Evolutionary conservation across 108 stramenopile genomes (phyloP), one percentile per base, ranked within the genome.

Genomic region (Fragilaria radians): DNA sequence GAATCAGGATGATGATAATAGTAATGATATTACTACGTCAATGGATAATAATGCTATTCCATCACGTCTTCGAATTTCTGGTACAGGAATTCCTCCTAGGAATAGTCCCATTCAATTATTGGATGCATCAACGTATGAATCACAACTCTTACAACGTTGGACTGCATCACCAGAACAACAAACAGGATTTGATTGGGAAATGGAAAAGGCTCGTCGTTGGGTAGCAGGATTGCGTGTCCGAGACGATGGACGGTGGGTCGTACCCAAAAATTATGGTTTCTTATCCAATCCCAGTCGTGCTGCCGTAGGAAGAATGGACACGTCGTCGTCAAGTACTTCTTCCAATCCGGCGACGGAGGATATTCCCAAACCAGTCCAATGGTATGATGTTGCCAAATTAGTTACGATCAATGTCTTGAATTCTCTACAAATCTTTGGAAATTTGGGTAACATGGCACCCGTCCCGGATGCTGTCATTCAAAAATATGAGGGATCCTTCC

Each of bases 161-260:
- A 84, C 82, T n/a, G n/a, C n/a, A n/a, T 71, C 82, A 46, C 62
- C 72, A 17, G 52, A 62, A 17, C 55, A 67, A 24, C 81, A 88
- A 74, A 65, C 53, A 27, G 92, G 92, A 28, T 94, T 94, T 54
- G 92, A 94, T 59, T 94, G 92, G 92, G 92, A 94, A 68, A 88
- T 94, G 55, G 92, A 94, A 73, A 94, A 94, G 66, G 48, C 80
- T 21, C 76, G 92, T 34, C 74, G 88, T 17, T 76, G 70, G 62
- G 73, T 79, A 58, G 86, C 91, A 9, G 91, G 91, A 23, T 66
- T 93, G 24, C 77, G 83, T n/a, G 64, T 79, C 71, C 62, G 74
- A 28, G 79, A 79, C 2, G 83, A 87, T 57, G 88, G 88, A 19
- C 55, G 68, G 0, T 93, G 91, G 91, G 88, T 89, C 4, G 67